Base-by-base conservation (phyloP, 2,329 filamentous ascomycete genomes). In the Trichophyton verrucosum region DNA sequence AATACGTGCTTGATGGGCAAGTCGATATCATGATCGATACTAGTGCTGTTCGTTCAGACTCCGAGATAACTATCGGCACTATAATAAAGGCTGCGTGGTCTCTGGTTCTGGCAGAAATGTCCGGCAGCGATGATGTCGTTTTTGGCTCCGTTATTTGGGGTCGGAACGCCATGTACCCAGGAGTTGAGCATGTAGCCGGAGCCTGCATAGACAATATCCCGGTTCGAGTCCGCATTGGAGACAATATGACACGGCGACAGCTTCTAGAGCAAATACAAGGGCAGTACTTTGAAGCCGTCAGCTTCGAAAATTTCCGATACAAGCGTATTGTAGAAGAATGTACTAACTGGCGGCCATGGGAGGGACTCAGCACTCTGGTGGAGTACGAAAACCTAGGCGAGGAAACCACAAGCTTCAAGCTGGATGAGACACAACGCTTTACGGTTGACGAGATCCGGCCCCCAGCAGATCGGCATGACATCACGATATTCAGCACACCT, bases 151-250 rank as follows among this genome's bases (percentile, higher is more conserved):
- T 74, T 1, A 65, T 77, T 20, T 75, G 75, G 0, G 75, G 75
- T 20, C 72, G 75, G 42, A 75, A 73, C 1, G 70, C 72, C 22
- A 65, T 73, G 1, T 61, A 77, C 11, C 64, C 68, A 4, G 74
- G 71, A 4, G 70, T 76, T 40, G 75, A 76, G 57, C 65, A 73
- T 27, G 76, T 77, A 42, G 73, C 74, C 62, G 75, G 75, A 0
- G 75, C 75, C 1, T 75, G 75, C 70, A 76, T 77, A 58, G 74
- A 74, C 4, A 77, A 75, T 1, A 69, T 77, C 4, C 75, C 75
- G 0, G 68, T 77, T 15, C 73, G 74, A 8, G 68, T 77, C 2
- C 66, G 15, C 11, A 6, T 44, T 44, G 15, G 40, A n/a, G n/a
- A 44, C 2, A 7, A 44, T 6, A n/a, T 44, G 40, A 44, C 40